Conservation (phyloP, 495 filamentous ascomycete genomes). For the Massariosphaeria phaeospora region DNA sequence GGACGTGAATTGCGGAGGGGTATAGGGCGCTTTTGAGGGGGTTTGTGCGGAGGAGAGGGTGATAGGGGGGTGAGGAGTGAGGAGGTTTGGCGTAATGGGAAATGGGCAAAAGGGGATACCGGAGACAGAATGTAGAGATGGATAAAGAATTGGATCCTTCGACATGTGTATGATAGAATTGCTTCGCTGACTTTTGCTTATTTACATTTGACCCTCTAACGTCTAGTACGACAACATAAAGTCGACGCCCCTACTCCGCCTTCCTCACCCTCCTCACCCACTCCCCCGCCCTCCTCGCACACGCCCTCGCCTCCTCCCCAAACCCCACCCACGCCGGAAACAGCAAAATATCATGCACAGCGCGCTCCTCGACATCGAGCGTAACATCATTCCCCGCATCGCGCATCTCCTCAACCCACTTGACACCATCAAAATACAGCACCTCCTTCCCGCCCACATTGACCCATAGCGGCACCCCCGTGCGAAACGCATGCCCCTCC, state of each 20-base stretch:
- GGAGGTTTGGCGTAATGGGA: background rate
- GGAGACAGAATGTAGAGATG: no score
- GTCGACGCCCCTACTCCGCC: no score
- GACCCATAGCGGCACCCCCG: conserved; percentile 40
- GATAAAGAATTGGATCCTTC: no score
- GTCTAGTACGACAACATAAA: no score
- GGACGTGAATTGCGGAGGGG: background rate
- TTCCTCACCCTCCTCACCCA: conserved; percentile 33
- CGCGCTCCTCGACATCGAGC: conserved; percentile 36
- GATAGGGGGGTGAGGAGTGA: background rate
- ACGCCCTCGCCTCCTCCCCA: conserved; percentile 31
- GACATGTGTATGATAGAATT: no score
- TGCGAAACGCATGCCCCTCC: conserved; percentile 39
- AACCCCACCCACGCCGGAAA: conserved; percentile 39
- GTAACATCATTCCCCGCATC: conserved; percentile 36
- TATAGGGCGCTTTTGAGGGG: conserved; percentile 12
- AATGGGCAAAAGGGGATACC: no score
- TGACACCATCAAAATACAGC: conserved; percentile 38
- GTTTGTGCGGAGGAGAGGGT: conserved; percentile 16
- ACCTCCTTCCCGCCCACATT: conserved; percentile 44
- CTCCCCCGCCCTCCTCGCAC: conserved; percentile 38
- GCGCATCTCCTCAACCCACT: conserved; percentile 37
- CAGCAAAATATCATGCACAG: conserved; percentile 44
- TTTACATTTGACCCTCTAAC: no score
- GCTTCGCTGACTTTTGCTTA: no score